Conservation (phyloP, 129 eudicot genomes). For the Helianthus annuus region HanXRQr2.0-SUNRISE NC_035445.2:25472921-25473420, state of each 20-base stretch:
- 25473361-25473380: too few species aligned
- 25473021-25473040: not conserved
- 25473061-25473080: not conserved
- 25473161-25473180: not conserved
- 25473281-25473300: slow-evolving; percentile 82
- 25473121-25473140: not conserved
- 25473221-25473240: slow-evolving; percentile 70
- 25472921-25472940: too few species aligned
- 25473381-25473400: too few species aligned
- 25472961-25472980: too few species aligned
- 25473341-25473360: not conserved
- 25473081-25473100: not conserved
- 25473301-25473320: slow-evolving; percentile 77
- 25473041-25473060: not conserved
- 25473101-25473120: too few species aligned
- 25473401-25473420: too few species aligned
- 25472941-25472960: too few species aligned
- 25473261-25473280: slow-evolving; percentile 77
- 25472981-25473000: too few species aligned
- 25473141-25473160: not conserved
- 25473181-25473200: not conserved
- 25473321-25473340: slow-evolving; percentile 26
- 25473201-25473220: slow-evolving; percentile 62
- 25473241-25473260: slow-evolving; percentile 84
- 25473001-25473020: too few species aligned